A percentile compares a stretch with the other conserved stretches of the same genome.
Conservation (phyloP, 2,329 filamentous ascomycete genomes). For the Onygena corvina region DNA sequence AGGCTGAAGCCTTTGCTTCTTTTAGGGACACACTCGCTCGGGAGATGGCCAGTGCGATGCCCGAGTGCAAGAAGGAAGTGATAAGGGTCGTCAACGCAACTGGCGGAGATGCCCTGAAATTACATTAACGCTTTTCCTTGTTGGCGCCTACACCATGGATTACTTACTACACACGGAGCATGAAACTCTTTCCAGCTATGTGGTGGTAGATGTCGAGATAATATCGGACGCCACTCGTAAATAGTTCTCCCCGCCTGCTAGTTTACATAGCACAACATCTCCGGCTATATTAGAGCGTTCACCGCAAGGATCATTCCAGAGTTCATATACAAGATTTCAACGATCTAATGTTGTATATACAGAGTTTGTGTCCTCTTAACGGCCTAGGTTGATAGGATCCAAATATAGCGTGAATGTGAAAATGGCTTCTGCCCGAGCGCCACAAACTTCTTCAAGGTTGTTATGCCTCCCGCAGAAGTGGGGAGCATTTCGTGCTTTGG, state of each 20-base stretch:
- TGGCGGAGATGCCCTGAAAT: constrained; percentile 16
- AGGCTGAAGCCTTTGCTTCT: constrained; percentile 45
- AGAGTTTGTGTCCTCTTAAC: not conserved
- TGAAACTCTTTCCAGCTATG: not conserved
- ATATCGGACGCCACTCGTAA: not conserved
- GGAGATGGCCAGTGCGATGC: constrained; percentile 47
- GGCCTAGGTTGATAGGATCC: not conserved
- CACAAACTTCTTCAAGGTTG: not conserved
- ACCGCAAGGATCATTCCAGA: too few species aligned
- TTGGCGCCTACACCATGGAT: too few species aligned
- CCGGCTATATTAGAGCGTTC: too few species aligned
- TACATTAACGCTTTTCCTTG: constrained; percentile 1
- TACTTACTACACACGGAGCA: not conserved
- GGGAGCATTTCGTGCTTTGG: not conserved
- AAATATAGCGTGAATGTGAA: not conserved
- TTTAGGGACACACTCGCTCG: constrained; percentile 48
- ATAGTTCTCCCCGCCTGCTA: not conserved
- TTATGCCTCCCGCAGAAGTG: not conserved
- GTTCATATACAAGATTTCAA: not conserved
- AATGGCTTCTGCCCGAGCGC: not conserved
- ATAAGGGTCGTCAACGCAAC: constrained; percentile 37
- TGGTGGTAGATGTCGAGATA: not conserved
- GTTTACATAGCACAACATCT: not conserved
- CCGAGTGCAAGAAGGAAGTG: constrained; percentile 45
- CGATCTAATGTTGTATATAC: not conserved